Percentiles rank a stretch among this genome's conserved stretches.
Evolutionary conservation across 768 basidiomycete genomes (phyloP).

Genomic region (Collybiopsis luxurians): DNA sequence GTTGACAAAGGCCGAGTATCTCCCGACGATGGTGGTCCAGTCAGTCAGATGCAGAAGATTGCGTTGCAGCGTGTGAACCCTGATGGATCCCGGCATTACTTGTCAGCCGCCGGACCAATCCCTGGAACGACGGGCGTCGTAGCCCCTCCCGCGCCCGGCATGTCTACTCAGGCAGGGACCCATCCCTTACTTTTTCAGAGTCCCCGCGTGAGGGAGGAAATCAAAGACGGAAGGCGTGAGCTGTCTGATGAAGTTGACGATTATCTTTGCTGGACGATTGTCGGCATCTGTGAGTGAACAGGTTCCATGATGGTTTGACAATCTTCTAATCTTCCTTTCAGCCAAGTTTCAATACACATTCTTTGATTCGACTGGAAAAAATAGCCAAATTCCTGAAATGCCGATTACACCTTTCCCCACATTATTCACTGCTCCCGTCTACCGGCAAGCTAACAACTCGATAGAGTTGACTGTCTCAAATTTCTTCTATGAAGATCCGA

Average conservation of each 20-base stretch:
- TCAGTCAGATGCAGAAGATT: constrained; percentile 97
- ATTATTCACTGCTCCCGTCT: constrained; percentile 74
- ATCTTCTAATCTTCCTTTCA: constrained; percentile 26
- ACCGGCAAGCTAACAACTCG: constrained; percentile 67
- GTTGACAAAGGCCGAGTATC: constrained; percentile 88
- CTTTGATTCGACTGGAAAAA: constrained; percentile 85
- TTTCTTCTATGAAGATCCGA: constrained; percentile 80
- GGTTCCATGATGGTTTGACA: constrained; percentile 6
- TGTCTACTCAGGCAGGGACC: constrained; percentile 73
- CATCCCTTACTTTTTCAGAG: constrained; percentile 79
- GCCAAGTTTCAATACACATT: constrained; percentile 95
- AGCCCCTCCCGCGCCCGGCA: constrained; percentile 69
- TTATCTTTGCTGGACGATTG: constrained; percentile 94
- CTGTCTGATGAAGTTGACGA: constrained; percentile 92
- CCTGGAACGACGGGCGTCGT: constrained; percentile 72
- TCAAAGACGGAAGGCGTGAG: constrained; percentile 71
- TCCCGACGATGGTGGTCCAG: constrained; percentile 87
- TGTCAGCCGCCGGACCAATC: constrained; percentile 85
- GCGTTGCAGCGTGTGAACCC: constrained; percentile 82
- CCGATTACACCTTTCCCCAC: constrained; percentile 92
- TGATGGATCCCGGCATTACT: constrained; percentile 82
- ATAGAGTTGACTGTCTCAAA: constrained; percentile 85
- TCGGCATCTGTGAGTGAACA: constrained; percentile 78
- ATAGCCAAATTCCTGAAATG: constrained; percentile 68
- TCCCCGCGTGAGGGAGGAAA: constrained; percentile 78